Base-by-base conservation (phyloP, 2,329 filamentous ascomycete genomes). In the Beauveria asiatica region DNA sequence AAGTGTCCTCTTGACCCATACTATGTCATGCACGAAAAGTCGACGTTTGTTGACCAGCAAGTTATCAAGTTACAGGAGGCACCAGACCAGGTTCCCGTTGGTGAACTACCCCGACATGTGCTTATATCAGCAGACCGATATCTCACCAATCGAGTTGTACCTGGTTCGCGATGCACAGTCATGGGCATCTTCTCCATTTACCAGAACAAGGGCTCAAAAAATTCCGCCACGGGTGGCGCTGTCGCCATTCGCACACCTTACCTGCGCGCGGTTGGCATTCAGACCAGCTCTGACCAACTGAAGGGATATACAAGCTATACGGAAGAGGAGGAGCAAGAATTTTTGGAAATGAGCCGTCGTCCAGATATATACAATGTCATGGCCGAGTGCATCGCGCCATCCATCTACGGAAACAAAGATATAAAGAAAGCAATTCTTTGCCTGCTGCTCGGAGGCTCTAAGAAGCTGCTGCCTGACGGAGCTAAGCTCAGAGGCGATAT, bases 161-260 rank as follows among this genome's bases (percentile, higher is more conserved):
- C 94, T 6, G 94, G 94, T 33, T 95, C 93, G 55, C 83, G 93
- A 71, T 99, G 94, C 73, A 96, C 92, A 3, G 83, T 99, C 19
- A 97, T 94, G 84, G 94, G 94, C 21, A 91, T 99, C 39, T 99
- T 97, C 77, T 97, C 93, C 33, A 97, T 97, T 69, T 99, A 97
- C 74, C 91, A 97, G 73, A 89, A 88, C 67, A 97, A 97, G 74
- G 89, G 87, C 45, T 88, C 84, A 46, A 95, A 92, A 73, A 89
- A 87, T 67, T 85, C 84, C 5, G 83, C 81, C 19, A 84, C 82
- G 2, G 87, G 86, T 57, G 88, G 88, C 2, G 94, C 94, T 1
- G 92, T 97, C 3, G 94, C 94, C 9, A 97, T 99, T 67, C 85
- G 94, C 65, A 97, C 95, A 52, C 94, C 94, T 0, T 99, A 99